phyloP scores from a whole-genome alignment of 352 stramenopile genomes.

The Salisapilia sapeloensis region DNA sequence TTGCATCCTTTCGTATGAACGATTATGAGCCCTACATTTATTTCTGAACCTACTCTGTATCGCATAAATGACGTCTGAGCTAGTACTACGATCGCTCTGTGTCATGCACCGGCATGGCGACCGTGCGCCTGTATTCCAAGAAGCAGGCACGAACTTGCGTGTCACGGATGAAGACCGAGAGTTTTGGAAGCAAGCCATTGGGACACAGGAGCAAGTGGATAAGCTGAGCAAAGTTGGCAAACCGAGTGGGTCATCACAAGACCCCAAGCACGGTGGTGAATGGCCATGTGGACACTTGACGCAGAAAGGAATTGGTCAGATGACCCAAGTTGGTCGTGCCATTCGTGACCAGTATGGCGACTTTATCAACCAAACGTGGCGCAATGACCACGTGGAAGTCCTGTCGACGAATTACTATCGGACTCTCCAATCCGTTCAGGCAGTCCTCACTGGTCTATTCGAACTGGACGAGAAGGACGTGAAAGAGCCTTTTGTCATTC shows the following conservation, averaged over 20 bases:
- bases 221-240: conserved; percentile 5
- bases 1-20: too few species aligned
- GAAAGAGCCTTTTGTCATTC: conserved; percentile 2
- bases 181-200: conserved; percentile 8
- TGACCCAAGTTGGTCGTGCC: conserved; percentile 1
- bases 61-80: too few species aligned
- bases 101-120: conserved; percentile 13
- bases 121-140: conserved; percentile 7
- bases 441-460: conserved; percentile 6
- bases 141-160: conserved; percentile 6
- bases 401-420: conserved; percentile 10
- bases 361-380: not conserved
- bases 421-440: conserved; percentile 9
- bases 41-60: too few species aligned
- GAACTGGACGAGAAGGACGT: conserved; percentile 1
- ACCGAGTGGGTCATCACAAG: conserved; percentile 1
- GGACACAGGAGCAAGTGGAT: conserved; percentile 6
- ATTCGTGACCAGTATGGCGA: conserved; percentile 6
- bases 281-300: conserved; percentile 11
- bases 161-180: conserved; percentile 6
- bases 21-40: too few species aligned
- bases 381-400: conserved; percentile 7
- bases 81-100: conserved; percentile 9
- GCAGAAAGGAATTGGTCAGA: conserved; percentile 6
- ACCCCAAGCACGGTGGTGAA: conserved; percentile 2